Evolutionary conservation across 768 basidiomycete genomes (phyloP), one percentile per base, ranked within the genome.

Genomic region (Pisolithus tinctorius): DNA sequence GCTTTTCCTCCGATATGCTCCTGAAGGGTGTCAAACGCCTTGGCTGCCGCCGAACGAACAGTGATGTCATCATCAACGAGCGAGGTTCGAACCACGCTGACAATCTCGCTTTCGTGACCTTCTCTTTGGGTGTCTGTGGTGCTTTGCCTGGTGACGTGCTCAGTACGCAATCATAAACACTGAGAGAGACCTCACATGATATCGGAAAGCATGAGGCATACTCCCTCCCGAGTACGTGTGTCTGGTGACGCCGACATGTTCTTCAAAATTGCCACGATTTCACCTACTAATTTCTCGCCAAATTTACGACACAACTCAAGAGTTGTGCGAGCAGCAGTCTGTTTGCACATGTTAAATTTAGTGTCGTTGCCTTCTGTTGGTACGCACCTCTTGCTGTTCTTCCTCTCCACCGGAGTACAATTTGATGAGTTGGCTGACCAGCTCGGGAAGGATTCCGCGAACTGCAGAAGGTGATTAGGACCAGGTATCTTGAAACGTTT

Each of bases 271-370:
- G 81, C 74, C 56, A 98, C 76, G 47, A 95, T 84, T 56, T 93
- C 93, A 20, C 79, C 83, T 36, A 98, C 61, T 52, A 95, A 83
- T 51, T 85, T 83, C 66, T 98, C 96, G 14, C 96, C 95, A 59
- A 94, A 94, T 69, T 97, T 98, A 66, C 88, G 86, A 65, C 91
- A 96, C 0, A 97, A 68, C 64, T 99, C 95, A 10, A 81, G 79
- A 6, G 89, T 80, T 2, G 93, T 96, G 37, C 92, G 80, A 14
- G 81, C 79, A n/a, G 92, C 92, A 23, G 88, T 95, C 91, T 94
- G 57, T 26, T 36, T n/a, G n/a, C 27, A 55, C 57, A 20, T 40
- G 30, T 36, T 16, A 53, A 47, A 47, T 54, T 38, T 36, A 27
- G 48, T 49, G 34, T 41, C 6, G 34, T 23, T 36, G 25, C 20